A percentile compares a stretch with the other conserved stretches of the same genome.
phyloP scores from a whole-genome alignment of 202 grass and related monocot genomes.

The Setaria viridis region DNA sequence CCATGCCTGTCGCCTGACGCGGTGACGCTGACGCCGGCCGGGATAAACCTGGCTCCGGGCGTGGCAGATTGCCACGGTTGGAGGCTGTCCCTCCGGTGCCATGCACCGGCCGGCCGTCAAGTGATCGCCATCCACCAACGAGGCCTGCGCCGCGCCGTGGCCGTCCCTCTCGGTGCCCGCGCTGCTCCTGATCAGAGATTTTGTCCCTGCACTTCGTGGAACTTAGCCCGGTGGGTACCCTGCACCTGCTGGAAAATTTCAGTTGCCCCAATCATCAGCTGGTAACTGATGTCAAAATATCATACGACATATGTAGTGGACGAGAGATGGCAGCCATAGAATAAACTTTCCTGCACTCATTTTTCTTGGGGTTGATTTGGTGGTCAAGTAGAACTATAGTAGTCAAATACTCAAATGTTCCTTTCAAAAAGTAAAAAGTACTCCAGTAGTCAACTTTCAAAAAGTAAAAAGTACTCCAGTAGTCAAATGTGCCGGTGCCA shows the following conservation, averaged over 20 bases:
- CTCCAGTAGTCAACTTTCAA: no score
- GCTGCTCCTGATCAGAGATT: background rate
- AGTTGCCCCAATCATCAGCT: no score
- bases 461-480: background rate
- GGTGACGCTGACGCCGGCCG: background rate
- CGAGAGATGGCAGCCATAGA: no score
- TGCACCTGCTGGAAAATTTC: no score
- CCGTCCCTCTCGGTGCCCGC: background rate
- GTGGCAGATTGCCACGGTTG: slow-evolving; percentile 37
- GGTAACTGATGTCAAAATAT: no score
- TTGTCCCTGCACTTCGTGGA: background rate
- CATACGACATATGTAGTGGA: no score
- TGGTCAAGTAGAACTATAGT: background rate
- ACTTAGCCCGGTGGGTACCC: background rate
- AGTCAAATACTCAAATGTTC: background rate
- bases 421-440: no score
- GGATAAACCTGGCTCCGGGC: background rate
- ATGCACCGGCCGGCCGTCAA: slow-evolving; percentile 6
- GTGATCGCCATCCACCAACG: background rate
- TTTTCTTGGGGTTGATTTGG: background rate
- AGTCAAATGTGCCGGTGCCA: background rate
- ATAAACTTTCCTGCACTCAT: background rate
- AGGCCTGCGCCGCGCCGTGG: no score
- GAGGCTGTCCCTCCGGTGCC: background rate
- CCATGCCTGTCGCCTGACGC: slow-evolving; percentile 8